Percentiles rank a stretch among this genome's conserved stretches.
Conservation (phyloP, 352 stramenopile genomes). For the Globisporangium echinulatum region DNA sequence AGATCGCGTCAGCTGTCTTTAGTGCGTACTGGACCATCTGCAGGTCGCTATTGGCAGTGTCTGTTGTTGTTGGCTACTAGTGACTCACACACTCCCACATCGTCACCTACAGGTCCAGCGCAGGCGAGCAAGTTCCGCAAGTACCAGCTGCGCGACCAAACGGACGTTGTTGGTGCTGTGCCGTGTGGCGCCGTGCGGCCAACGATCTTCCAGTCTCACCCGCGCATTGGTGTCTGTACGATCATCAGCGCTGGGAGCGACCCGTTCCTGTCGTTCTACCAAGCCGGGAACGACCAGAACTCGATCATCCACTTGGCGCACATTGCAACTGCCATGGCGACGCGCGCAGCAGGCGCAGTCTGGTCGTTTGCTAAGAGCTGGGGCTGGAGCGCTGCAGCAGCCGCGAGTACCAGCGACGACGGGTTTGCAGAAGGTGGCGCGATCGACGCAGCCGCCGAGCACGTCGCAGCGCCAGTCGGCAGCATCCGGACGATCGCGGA, state of each 20-base stretch:
- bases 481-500: conserved; percentile 49
- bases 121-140: conserved; percentile 80
- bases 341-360: conserved; percentile 59
- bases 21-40: conserved; percentile 14
- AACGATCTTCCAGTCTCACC: conserved; percentile 80
- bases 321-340: conserved; percentile 76
- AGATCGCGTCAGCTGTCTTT: conserved; percentile 48
- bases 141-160: conserved; percentile 67
- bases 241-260: conserved; percentile 58
- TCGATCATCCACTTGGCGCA: conserved; percentile 84
- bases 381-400: conserved; percentile 35
- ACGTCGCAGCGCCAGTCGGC: conserved; percentile 59
- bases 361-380: conserved; percentile 84
- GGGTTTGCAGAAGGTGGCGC: conserved; percentile 17
- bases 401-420: not conserved
- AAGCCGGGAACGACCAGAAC: conserved; percentile 79
- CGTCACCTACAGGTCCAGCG: conserved; percentile 24
- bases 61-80: no score
- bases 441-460: conserved; percentile 54
- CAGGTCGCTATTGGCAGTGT: not conserved
- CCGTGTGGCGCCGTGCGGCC: conserved; percentile 58
- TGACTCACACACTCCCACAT: no score
- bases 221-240: conserved; percentile 64
- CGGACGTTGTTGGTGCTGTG: conserved; percentile 47
- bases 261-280: conserved; percentile 78